Conservation (phyloP, 2,329 filamentous ascomycete genomes). For the Colletotrichum sp. region DNA sequence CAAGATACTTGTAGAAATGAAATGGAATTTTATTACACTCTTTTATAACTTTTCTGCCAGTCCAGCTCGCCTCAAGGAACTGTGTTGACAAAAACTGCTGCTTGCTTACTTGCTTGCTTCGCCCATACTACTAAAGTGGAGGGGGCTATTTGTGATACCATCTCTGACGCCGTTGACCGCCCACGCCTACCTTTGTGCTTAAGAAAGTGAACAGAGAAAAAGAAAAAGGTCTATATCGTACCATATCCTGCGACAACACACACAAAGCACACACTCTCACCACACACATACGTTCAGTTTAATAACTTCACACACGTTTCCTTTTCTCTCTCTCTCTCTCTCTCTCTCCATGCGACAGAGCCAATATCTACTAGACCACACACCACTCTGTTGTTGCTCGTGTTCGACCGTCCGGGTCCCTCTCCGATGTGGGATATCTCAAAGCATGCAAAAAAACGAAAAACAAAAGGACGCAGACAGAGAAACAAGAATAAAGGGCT, state of each 20-base stretch:
- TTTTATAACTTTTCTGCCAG: neutral
- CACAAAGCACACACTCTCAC: neutral
- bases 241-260: neutral
- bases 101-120: neutral
- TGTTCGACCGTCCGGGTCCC: neutral
- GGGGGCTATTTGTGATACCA: neutral
- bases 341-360: neutral
- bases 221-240: conserved; percentile 9
- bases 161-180: neutral
- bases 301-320: neutral
- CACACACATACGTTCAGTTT: neutral
- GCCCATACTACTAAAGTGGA: neutral
- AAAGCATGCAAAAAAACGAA: neutral
- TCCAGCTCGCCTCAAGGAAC: neutral
- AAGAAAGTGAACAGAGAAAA: neutral
- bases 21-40: conserved; percentile 2
- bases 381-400: neutral
- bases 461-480: neutral
- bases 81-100: neutral
- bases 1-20: neutral
- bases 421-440: conserved; percentile 4
- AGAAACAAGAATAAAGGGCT: neutral
- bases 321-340: neutral
- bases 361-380: neutral
- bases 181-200: neutral